phyloP scores from a whole-genome alignment of 192 early-diverging fungal genomes.

The Geranomyces variabilis region DNA sequence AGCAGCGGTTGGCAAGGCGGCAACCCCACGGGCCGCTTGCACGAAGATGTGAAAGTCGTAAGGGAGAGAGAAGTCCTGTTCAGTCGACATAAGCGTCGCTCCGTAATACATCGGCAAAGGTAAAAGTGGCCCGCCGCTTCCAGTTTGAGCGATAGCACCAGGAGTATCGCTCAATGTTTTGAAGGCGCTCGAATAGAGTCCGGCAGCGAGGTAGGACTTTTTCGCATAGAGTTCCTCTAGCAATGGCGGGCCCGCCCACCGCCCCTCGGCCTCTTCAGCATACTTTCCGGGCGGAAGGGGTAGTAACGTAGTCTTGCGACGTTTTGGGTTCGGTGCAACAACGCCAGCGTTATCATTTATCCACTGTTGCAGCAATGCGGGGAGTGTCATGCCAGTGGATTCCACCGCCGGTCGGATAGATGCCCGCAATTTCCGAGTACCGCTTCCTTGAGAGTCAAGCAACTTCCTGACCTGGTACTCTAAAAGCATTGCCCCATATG shows the following conservation, averaged over 20 bases:
- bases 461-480: too few species aligned
- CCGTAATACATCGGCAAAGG: conserved; percentile 69
- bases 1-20: background rate
- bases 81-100: conserved; percentile 49
- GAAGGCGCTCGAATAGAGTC: conserved; percentile 54
- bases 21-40: conserved; percentile 6
- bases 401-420: too few species aligned
- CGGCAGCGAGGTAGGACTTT: conserved; percentile 55
- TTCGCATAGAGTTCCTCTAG: conserved; percentile 44
- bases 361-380: too few species aligned
- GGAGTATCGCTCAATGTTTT: conserved; percentile 12
- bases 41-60: conserved; percentile 59
- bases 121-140: conserved; percentile 49
- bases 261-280: conserved; percentile 30
- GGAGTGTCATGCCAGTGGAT: too few species aligned
- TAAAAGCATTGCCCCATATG: too few species aligned
- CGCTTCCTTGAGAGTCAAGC: too few species aligned
- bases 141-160: background rate
- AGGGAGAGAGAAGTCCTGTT: conserved; percentile 68
- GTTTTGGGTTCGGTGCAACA: too few species aligned
- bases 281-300: conserved; percentile 21
- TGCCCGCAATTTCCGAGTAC: too few species aligned
- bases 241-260: conserved; percentile 28
- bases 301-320: too few species aligned
- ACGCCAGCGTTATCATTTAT: too few species aligned